Percentiles rank a stretch among this genome's conserved stretches.
Conservation (phyloP, 352 stramenopile genomes). For the Nothophytophthora sp. region DNA sequence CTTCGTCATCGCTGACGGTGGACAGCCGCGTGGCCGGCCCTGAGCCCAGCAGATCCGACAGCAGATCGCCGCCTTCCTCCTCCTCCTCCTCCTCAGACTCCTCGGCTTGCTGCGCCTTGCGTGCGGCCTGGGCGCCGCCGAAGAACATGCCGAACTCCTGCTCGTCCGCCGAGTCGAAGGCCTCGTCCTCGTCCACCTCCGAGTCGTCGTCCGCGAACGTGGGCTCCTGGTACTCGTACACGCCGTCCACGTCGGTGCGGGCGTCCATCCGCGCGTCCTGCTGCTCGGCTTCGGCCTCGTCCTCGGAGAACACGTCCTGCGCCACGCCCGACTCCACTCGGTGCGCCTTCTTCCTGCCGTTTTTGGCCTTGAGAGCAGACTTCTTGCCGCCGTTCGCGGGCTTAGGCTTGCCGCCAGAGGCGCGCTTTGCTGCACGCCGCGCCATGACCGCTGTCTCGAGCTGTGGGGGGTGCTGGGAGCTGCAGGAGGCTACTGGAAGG, state of each 20-base stretch:
- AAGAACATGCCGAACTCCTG: constrained; percentile 89
- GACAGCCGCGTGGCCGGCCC: constrained; percentile 53
- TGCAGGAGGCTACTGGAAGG: too few species aligned
- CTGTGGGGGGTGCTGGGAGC: too few species aligned
- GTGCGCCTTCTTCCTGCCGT: not conserved
- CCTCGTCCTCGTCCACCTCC: constrained; percentile 93
- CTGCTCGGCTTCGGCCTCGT: constrained; percentile 59
- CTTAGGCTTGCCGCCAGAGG: not conserved
- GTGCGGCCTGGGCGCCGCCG: constrained; percentile 10
- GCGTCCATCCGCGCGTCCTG: constrained; percentile 64
- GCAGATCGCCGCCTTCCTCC: constrained; percentile 61
- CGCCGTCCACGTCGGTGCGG: constrained; percentile 75
- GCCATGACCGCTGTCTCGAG: too few species aligned
- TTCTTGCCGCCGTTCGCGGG: not conserved
- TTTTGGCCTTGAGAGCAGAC: not conserved
- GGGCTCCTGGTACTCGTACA: constrained; percentile 83
- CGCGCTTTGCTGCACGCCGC: not conserved
- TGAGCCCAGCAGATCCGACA: constrained; percentile 75
- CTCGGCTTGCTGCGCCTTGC: constrained; percentile 27
- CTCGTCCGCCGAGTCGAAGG: constrained; percentile 95
- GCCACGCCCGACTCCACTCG: constrained; percentile 18
- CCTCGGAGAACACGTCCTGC: constrained; percentile 81
- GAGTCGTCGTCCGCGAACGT: constrained; percentile 88
- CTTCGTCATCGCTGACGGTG: constrained; percentile 38
- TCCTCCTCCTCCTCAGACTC: constrained; percentile 46